Conservation (phyloP, 78 protist genomes). For the Dictyostelium intermedium region DNA sequence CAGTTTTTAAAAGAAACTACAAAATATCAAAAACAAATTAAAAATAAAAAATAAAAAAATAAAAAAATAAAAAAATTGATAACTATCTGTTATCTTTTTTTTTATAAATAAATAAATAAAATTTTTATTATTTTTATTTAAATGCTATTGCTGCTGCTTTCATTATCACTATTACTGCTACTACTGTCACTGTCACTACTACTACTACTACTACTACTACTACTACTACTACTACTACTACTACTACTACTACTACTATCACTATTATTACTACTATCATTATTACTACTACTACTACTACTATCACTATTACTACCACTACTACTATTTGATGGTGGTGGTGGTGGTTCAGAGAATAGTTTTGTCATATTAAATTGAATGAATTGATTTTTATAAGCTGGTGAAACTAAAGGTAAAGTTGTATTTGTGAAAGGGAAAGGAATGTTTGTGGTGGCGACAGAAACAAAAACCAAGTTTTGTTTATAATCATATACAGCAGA, state of each 20-base stretch:
- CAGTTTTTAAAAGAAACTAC: constrained; percentile 42
- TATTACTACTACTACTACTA: background rate
- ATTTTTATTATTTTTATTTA: background rate
- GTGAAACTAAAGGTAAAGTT: background rate
- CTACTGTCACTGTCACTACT: too few species aligned
- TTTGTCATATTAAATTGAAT: constrained; percentile 44
- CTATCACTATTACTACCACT: background rate
- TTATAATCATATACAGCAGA: constrained; percentile 37
- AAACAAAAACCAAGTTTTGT: constrained; percentile 7
- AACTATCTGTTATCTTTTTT: too few species aligned
- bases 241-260: background rate
- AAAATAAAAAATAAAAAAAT: background rate
- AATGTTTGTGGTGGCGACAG: constrained; percentile 17
- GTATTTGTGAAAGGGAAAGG: constrained; percentile 3
- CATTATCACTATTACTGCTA: background rate
- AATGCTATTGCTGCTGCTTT: too few species aligned
- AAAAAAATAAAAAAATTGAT: too few species aligned
- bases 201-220: background rate
- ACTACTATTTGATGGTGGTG: background rate
- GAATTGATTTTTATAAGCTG: constrained; percentile 49
- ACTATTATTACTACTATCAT: background rate
- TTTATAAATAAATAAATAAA: background rate
- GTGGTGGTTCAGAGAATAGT: constrained; percentile 7
- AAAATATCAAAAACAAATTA: background rate
- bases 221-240: background rate